Percentiles rank a stretch among this genome's conserved stretches.
Evolutionary conservation across 1,284 basidiomycete species (phyloP).

Genomic region (Ustilago crameri): DNA sequence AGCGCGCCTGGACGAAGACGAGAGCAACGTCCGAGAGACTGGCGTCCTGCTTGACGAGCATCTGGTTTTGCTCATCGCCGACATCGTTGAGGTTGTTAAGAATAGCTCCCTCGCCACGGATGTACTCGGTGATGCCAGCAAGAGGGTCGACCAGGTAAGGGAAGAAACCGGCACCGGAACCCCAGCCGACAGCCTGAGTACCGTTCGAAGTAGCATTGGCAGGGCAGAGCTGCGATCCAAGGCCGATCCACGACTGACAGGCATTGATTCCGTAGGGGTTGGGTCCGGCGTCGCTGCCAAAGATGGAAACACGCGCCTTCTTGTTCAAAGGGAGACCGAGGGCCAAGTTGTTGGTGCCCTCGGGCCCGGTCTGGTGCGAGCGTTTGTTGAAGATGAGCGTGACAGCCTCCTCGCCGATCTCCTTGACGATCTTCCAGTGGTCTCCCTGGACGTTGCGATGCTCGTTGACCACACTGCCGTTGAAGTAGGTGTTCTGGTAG

Average conservation of each 20-base stretch:
- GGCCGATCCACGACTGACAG: constrained; percentile 34
- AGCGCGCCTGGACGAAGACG: constrained; percentile 68
- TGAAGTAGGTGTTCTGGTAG: constrained; percentile 42
- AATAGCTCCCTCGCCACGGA: constrained; percentile 30
- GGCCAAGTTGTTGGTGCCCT: constrained; percentile 19
- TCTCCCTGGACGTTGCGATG: constrained; percentile 41
- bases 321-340: constrained; percentile 43
- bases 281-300: constrained; percentile 46
- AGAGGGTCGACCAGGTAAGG: constrained; percentile 60
- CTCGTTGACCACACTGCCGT: constrained; percentile 33
- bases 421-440: constrained; percentile 39
- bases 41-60: constrained; percentile 26
- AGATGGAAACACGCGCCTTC: constrained; percentile 29
- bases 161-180: constrained; percentile 43
- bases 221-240: constrained; percentile 53
- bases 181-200: constrained; percentile 34
- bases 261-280: constrained; percentile 39
- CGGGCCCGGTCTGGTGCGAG: constrained; percentile 37
- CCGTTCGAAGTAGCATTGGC: constrained; percentile 40
- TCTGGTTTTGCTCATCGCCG: constrained; percentile 31
- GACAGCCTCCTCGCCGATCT: constrained; percentile 34
- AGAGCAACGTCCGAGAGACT: constrained; percentile 32
- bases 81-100: constrained; percentile 42
- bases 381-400: constrained; percentile 45
- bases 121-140: constrained; percentile 31